Evolutionary conservation across 306 rosid genomes (phyloP).

Genomic region (Aeschynomene evenia): DNA sequence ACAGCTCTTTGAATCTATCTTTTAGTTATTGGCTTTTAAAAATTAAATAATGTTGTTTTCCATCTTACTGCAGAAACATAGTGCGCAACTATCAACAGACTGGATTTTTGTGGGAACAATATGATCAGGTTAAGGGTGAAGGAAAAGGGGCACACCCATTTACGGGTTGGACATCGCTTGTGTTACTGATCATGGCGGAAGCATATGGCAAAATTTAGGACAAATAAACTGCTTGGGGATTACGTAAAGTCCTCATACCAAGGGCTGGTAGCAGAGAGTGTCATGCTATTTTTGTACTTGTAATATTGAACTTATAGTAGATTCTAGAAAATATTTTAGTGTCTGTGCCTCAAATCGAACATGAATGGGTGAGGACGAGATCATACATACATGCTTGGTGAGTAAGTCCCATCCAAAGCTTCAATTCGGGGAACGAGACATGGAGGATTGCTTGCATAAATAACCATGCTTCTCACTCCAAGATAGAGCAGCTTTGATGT

Average conservation of each 20-base stretch:
- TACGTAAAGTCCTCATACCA: not conserved
- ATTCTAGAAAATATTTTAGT: not conserved
- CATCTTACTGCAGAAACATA: slow-evolving; percentile 38
- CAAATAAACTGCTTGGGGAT: not conserved
- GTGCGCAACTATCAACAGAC: slow-evolving; percentile 63
- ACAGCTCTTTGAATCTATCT: not conserved
- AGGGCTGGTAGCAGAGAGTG: not conserved
- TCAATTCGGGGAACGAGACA: not conserved
- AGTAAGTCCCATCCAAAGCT: not conserved
- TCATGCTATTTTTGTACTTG: not conserved
- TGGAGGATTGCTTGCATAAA: not conserved
- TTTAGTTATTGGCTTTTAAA: not conserved
- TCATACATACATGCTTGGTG: not conserved
- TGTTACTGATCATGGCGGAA: slow-evolving; percentile 81
- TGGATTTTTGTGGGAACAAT: slow-evolving; percentile 92
- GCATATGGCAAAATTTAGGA: slow-evolving; percentile 52
- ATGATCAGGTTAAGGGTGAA: slow-evolving; percentile 72
- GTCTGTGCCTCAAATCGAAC: not conserved
- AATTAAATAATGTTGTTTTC: not conserved
- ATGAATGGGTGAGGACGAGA: not conserved
- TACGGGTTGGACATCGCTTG: slow-evolving; percentile 94
- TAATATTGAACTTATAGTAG: not conserved
- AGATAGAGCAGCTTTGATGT: not conserved
- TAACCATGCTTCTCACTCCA: not conserved
- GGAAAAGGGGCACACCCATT: slow-evolving; percentile 88